Evolutionary conservation across 2,329 filamentous ascomycete genomes (phyloP).

Genomic region (Arthrocladium fulminans): DNA sequence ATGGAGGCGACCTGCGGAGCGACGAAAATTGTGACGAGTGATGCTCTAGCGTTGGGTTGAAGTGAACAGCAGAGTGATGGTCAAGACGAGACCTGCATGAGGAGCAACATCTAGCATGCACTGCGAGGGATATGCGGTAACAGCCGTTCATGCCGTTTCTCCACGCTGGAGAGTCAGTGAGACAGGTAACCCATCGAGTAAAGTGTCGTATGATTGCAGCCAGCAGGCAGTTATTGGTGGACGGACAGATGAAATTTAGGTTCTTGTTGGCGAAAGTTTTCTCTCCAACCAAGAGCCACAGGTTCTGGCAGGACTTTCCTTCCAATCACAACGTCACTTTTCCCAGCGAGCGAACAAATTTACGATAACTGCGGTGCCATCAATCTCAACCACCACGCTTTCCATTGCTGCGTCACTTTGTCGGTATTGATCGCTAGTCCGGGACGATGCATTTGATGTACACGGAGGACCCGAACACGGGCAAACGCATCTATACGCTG

Average conservation of each 20-base stretch:
- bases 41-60: conserved; percentile 5
- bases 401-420: conserved; percentile 1
- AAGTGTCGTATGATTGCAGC: conserved; percentile 2
- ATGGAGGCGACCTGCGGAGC: neutral
- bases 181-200: conserved; percentile 1
- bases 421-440: neutral
- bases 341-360: conserved; percentile 5
- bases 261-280: neutral
- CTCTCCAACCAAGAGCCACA: conserved; percentile 3
- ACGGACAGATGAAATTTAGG: neutral
- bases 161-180: neutral
- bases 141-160: neutral
- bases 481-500: conserved; percentile 89
- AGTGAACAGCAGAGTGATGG: neutral
- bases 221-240: conserved; percentile 1
- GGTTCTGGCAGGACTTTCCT: neutral
- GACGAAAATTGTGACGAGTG: neutral
- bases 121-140: neutral
- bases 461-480: conserved; percentile 62
- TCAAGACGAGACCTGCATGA: neutral
- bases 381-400: neutral
- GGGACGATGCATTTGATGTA: conserved; percentile 67
- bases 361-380: neutral
- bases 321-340: conserved; percentile 2
- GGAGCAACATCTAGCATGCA: neutral